A percentile compares a stretch with the other conserved stretches of the same genome.
Conservation (phyloP, 1,139 yeast species). For the Hyphopichia burtonii region DNA sequence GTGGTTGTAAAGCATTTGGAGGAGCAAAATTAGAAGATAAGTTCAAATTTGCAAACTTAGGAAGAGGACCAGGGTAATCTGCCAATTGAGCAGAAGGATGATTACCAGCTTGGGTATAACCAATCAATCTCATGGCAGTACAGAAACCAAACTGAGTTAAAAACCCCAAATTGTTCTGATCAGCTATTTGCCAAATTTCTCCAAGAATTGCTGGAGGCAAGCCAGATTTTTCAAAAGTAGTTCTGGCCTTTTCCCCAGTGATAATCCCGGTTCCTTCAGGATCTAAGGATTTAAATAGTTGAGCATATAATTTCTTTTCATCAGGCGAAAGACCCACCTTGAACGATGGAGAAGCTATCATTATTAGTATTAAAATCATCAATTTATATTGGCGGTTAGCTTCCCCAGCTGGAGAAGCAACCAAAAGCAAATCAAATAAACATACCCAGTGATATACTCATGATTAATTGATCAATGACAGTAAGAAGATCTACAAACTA, state of each 20-base stretch:
- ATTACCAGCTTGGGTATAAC: constrained; percentile 79
- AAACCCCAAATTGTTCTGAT: constrained; percentile 79
- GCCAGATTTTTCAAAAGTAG: constrained; percentile 83
- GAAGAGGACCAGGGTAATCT: constrained; percentile 57
- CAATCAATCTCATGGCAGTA: constrained; percentile 84
- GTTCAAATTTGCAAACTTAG: constrained; percentile 46
- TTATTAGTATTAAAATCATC: constrained; percentile 3
- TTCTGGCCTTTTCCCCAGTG: constrained; percentile 88
- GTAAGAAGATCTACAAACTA: neutral
- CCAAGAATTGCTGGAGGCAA: constrained; percentile 77
- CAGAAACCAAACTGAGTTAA: constrained; percentile 80
- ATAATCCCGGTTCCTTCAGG: constrained; percentile 76
- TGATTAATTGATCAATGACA: constrained; percentile 5
- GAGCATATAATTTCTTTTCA: constrained; percentile 72
- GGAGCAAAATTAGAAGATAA: constrained; percentile 18
- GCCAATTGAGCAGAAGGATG: constrained; percentile 51
- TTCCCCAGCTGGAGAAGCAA: neutral
- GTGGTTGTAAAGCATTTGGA: constrained; percentile 26
- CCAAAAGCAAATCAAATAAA: too few relatives aligned
- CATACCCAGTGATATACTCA: constrained; percentile 32
- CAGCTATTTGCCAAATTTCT: constrained; percentile 93
- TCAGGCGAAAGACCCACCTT: constrained; percentile 66
- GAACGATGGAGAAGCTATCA: constrained; percentile 30
- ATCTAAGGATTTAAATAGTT: constrained; percentile 76
- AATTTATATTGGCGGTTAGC: too few relatives aligned